Conservation (phyloP, 805 yeast species). For the Schwanniomyces vanrijiae region DNA sequence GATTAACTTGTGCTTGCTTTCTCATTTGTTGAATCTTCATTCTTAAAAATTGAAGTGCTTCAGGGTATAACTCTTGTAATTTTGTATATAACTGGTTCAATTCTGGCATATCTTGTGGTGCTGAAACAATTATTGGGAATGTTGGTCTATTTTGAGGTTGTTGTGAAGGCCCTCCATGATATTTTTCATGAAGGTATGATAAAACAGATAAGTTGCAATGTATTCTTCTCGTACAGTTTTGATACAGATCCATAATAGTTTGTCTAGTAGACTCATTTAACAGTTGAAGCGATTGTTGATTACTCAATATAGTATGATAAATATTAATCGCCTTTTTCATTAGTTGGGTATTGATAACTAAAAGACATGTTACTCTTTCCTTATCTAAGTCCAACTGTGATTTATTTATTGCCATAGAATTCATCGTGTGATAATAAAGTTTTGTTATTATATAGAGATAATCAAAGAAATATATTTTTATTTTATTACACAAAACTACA, state of each 20-base stretch:
- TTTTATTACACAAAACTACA: no score
- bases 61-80: conserved; percentile 52
- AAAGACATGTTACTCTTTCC: conserved; percentile 42
- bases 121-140: conserved; percentile 51
- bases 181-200: conserved; percentile 37
- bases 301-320: conserved; percentile 33
- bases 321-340: conserved; percentile 40
- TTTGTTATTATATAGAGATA: not conserved
- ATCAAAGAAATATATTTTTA: no score
- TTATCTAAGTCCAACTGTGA: conserved; percentile 27
- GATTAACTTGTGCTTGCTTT: conserved; percentile 24
- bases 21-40: conserved; percentile 40
- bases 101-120: conserved; percentile 59
- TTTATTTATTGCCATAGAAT: conserved; percentile 1
- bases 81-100: conserved; percentile 46
- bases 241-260: conserved; percentile 34
- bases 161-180: conserved; percentile 30
- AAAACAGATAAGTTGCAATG: conserved; percentile 44
- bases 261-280: conserved; percentile 32
- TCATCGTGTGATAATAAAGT: conserved; percentile 2
- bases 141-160: conserved; percentile 24
- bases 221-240: conserved; percentile 39
- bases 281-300: conserved; percentile 32
- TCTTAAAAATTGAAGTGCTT: conserved; percentile 46
- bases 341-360: conserved; percentile 42